Conservation (phyloP, 345 rosid genomes). For the Citrus hindsii region DNA sequence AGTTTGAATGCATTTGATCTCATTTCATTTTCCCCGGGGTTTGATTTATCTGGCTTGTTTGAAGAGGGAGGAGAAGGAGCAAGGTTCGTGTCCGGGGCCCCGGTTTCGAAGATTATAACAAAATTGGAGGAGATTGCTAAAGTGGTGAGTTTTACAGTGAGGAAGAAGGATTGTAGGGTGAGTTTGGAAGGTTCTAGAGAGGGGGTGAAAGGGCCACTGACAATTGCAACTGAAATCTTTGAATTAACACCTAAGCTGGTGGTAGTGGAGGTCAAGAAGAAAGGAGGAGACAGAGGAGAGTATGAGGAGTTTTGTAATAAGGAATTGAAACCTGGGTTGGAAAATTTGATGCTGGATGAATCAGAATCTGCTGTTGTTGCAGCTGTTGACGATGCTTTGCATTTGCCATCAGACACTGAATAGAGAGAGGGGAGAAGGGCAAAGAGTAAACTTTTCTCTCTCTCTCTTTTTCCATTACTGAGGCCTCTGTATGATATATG, state of each 20-base stretch:
- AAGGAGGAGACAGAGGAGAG: slow-evolving; percentile 76
- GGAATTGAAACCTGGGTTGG: slow-evolving; percentile 71
- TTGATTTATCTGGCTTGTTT: slow-evolving; percentile 64
- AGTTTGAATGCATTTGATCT: slow-evolving; percentile 73
- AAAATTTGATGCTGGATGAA: slow-evolving; percentile 61
- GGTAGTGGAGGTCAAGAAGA: slow-evolving; percentile 85
- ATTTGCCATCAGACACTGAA: slow-evolving; percentile 66
- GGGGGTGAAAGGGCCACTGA: slow-evolving; percentile 60
- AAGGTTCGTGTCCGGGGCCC: slow-evolving; percentile 57
- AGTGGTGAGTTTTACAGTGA: slow-evolving; percentile 62
- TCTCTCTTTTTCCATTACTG: slow-evolving; percentile 2
- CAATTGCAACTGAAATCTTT: slow-evolving; percentile 64
- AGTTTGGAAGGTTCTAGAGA: slow-evolving; percentile 66
- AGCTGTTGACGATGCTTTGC: slow-evolving; percentile 22
- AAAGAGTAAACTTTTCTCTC: slow-evolving; percentile 34
- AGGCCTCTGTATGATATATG: slow-evolving; percentile 23
- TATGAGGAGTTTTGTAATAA: slow-evolving; percentile 73
- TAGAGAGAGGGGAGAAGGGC: slow-evolving; percentile 37
- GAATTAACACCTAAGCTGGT: slow-evolving; percentile 60
- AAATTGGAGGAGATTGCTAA: slow-evolving; percentile 73
- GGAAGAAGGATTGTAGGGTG: slow-evolving; percentile 77
- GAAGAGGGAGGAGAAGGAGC: slow-evolving; percentile 65
- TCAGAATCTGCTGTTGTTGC: slow-evolving; percentile 25
- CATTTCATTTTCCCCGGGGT: slow-evolving; percentile 73
- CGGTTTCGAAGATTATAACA: slow-evolving; percentile 56